Evolutionary conservation across 345 rosid species (phyloP), one percentile per base, ranked within the genome.

Genomic region (Pseudoturritis turrita): DNA sequence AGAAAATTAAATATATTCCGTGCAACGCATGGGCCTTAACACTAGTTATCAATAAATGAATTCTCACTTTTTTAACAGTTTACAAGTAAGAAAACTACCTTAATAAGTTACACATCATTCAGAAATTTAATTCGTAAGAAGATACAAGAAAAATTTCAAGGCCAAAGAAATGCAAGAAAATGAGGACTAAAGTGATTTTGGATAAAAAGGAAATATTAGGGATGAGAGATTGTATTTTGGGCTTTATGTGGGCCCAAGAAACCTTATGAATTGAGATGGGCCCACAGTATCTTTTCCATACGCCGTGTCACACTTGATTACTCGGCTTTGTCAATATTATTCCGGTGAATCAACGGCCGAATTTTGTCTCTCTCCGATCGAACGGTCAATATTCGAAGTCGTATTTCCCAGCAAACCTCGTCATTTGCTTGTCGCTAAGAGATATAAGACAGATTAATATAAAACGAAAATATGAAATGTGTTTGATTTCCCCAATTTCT

Each of bases 311-410:
- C 76, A 71, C 69, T 40, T 7, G 62, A 71, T 62, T 52, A 28
- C 28, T 46, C 9, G n/a, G n/a, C n/a, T n/a, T n/a, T n/a, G n/a
- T n/a, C n/a, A n/a, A n/a, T n/a, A n/a, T n/a, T n/a, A n/a, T n/a
- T n/a, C n/a, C n/a, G n/a, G n/a, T n/a, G n/a, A n/a, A n/a, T 29
- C 33, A 8, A 29, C 77, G 77, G 53, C 0, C 4, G 6, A 57
- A 10, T 47, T 28, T 6, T 5, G n/a, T 37, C 19, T 11, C 17
- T 11, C 5, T 22, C 15, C 5, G 1, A 76, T 81, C 84, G 14
- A 68, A 79, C 84, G 87, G 80, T 36, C 13, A 13, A 25, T 17
- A 71, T 71, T 81, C 68, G 67, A 67, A 58, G 72, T 26, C 49
- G 52, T 10, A 64, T 36, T 19, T 50, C 73, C 62, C 68, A 58